phyloP scores from a whole-genome alignment of 169 alveolate genomes.

The Toxoplasma gondii region DNA sequence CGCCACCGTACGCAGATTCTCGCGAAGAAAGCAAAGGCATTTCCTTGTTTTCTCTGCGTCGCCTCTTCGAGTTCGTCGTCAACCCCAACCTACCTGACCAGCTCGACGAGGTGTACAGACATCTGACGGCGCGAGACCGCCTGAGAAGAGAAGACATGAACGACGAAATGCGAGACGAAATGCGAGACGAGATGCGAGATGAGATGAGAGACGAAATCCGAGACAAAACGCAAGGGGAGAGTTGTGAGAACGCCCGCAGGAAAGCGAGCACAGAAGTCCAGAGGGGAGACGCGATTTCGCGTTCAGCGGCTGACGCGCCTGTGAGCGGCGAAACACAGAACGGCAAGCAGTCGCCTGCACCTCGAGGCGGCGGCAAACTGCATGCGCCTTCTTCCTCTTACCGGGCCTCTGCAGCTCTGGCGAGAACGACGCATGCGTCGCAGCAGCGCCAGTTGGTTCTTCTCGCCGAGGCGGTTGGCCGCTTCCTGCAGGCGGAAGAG shows the following conservation, averaged over 20 bases:
- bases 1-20: neutral
- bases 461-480: neutral
- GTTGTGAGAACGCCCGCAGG: too few relatives aligned
- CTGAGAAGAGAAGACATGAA: constrained; percentile 49
- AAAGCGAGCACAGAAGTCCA: too few relatives aligned
- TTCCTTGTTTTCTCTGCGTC: neutral
- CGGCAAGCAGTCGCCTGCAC: neutral
- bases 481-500: neutral
- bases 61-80: constrained; percentile 55
- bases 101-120: constrained; percentile 25
- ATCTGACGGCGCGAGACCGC: constrained; percentile 51
- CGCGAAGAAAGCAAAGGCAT: neutral
- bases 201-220: neutral
- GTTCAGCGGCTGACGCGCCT: too few relatives aligned
- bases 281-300: too few relatives aligned
- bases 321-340: neutral
- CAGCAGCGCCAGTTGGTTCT: neutral
- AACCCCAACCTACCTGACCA: constrained; percentile 60
- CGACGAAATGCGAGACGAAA: neutral
- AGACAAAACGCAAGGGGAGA: too few relatives aligned
- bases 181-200: neutral
- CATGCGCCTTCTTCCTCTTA: neutral
- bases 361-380: constrained; percentile 16
- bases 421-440: neutral
- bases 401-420: neutral